Base-by-base conservation (phyloP, 805 yeast genomes). In the Hanseniaspora taiwanica region DNA sequence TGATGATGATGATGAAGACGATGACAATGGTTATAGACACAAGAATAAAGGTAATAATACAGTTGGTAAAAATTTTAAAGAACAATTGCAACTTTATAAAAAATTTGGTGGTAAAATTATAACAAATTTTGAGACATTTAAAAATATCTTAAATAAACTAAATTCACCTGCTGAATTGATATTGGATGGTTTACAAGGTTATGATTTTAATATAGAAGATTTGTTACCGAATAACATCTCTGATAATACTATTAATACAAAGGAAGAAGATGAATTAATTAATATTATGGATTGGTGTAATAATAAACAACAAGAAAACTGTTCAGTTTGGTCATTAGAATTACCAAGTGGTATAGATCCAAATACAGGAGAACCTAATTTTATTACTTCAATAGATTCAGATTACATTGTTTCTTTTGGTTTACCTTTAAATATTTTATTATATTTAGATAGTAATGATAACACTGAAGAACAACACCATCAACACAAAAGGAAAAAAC, bases 111-210 rank as follows among this genome's bases (percentile, higher is more conserved):
- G 93, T n/a, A 79, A 78, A 48, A 58, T 72, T n/a, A 72, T 60
- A 32, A 60, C 58, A 17, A 52, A 60, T 8, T 51, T 59, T 46
- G 53, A 44, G 36, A 69, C 53, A 35, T 61, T 65, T 53, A 64
- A 53, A 42, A 57, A 37, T 19, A 57, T 59, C 27, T 56, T 65
- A 48, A 63, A 55, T 10, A 69, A 70, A 42, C 60, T 76, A 31
- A 81, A 78, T 35, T 71, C 83, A 2, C 91, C 94, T 0, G 74
- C 82, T 13, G 94, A 85, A 53, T 64, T 86, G 44, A 71, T 85
- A 8, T 53, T 86, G 16, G 96, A 86, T 56, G 91, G 86, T 1
- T 64, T 86, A 48, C 94, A 82, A 54, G 96, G 95, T 1, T 79
- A 74, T 47, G 91, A 83, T 49, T 71, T 75, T 19, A 80, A 72